These are phyloP conservation scores for Colletotrichum musicola DNA, from an alignment of 2,329 filamentous ascomycete species.

Conservation along the genomic window DNA sequence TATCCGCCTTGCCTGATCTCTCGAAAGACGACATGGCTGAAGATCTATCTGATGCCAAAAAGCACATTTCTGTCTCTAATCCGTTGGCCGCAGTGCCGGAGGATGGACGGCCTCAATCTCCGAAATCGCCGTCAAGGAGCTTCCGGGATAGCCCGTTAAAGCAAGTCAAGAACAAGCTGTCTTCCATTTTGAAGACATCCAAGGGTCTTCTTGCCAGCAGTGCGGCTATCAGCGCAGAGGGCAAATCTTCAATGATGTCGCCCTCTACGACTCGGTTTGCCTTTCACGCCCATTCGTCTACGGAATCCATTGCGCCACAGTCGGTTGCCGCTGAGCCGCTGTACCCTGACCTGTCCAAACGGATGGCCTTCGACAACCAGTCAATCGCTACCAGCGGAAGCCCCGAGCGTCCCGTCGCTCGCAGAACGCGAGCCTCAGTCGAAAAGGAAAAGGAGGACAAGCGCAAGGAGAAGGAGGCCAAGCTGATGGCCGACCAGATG, in stretches of 20 bases:
- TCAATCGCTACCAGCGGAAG: slow-evolving; percentile 51
- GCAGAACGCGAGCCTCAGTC: slow-evolving; percentile 68
- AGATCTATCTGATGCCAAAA: slow-evolving; percentile 61
- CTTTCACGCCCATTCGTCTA: slow-evolving; percentile 59
- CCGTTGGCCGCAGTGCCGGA: slow-evolving; percentile 64
- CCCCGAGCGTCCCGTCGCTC: slow-evolving; percentile 57
- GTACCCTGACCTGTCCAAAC: slow-evolving; percentile 61
- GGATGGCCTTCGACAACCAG: slow-evolving; percentile 47
- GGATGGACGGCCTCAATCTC: slow-evolving; percentile 57
- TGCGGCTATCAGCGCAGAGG: slow-evolving; percentile 72
- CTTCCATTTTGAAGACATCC: slow-evolving; percentile 89
- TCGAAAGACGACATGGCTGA: slow-evolving; percentile 42
- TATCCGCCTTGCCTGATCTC: slow-evolving; percentile 63
- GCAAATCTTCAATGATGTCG: slow-evolving; percentile 69
- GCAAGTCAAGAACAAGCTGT: slow-evolving; percentile 92
- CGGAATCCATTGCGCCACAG: slow-evolving; percentile 58
- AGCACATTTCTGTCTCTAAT: slow-evolving; percentile 72
- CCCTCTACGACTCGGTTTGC: slow-evolving; percentile 63
- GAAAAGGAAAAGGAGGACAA: slow-evolving; percentile 76
- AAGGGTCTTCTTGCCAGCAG: slow-evolving; percentile 88
- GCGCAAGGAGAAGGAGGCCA: slow-evolving; percentile 74
- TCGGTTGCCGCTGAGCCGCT: slow-evolving; percentile 50
- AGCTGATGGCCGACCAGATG: slow-evolving; percentile 70
- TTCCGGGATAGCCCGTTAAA: slow-evolving; percentile 84
- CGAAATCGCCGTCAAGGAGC: slow-evolving; percentile 68